Evolutionary conservation across 352 stramenopile species (phyloP), one percentile per base, ranked within the genome.

Genomic region (Globisporangium solare): DNA sequence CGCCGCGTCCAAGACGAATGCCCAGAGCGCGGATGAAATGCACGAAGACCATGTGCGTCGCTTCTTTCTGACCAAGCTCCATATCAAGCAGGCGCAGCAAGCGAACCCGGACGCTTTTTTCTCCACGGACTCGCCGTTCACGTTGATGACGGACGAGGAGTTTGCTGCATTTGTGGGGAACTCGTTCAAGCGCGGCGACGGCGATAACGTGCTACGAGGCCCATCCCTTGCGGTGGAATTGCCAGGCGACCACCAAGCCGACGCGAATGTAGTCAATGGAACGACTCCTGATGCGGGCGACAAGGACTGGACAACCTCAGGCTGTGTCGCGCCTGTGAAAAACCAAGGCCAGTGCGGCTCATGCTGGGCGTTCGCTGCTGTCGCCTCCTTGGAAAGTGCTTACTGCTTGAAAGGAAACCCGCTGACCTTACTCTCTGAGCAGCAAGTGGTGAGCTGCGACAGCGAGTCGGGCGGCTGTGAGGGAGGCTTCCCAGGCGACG

Each of bases 351-450:
- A 88, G 8, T 99, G 97, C 67, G 96, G 97, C 41, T 97, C 90
- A n/a, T 99, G 97, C 77, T 99, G 97, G 96, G 92, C 93, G 0
- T 99, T 99, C 71, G 96, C 95, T 1, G 89, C 94, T 1, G 79
- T 97, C 0, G 93, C 91, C 39, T 85, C 84, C 15, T 73, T 98
- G 2, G 94, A 98, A 66, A 96, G 83, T 24, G 91, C 88, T 7
- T 73, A 97, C 59, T 96, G 87, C 22, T 71, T 98, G 14, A 68
- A 74, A 39, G 90, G 79, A 6, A 58, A 71, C 10, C 61, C 71
- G 12, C 67, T 98, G 1, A 78, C 84, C 22, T 70, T 86, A 58
- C 79, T 98, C 11, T 96, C 86, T 14, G 94, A 98, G 74, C 86
- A 98, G 59, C 90, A 98, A 66, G 54, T 98, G 11, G 77, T 97